Evolutionary conservation across 192 early-diverging fungal genomes (phyloP).

Genomic region (Mortierella claussenii): DNA sequence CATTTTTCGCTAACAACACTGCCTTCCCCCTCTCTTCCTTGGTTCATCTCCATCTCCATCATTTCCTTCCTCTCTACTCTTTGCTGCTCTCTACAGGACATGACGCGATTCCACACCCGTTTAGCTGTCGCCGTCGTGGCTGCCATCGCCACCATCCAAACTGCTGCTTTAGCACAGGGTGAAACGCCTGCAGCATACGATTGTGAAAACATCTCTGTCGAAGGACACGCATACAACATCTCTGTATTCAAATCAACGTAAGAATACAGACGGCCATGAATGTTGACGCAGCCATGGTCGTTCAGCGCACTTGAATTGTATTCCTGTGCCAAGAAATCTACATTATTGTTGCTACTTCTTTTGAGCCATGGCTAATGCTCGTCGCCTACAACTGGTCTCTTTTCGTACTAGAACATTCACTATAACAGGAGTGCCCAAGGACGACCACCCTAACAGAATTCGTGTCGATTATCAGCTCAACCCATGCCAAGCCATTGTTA

Average conservation of each 20-base stretch:
- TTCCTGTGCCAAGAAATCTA: no score
- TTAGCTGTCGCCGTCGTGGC: slow-evolving; percentile 6
- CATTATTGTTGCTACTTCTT: neutral
- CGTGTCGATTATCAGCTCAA: slow-evolving; percentile 40
- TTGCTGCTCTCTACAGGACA: neutral
- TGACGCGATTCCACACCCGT: slow-evolving; percentile 8
- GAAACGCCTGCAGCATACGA: slow-evolving; percentile 17
- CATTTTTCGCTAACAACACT: no score
- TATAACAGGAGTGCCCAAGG: slow-evolving; percentile 17
- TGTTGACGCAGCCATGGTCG: no score
- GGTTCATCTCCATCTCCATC: neutral
- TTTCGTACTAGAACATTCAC: slow-evolving; percentile 30
- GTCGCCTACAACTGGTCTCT: no score
- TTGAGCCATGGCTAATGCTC: neutral
- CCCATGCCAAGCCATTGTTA: slow-evolving; percentile 36
- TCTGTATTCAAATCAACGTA: slow-evolving; percentile 38
- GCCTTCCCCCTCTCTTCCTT: no score
- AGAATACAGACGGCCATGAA: neutral
- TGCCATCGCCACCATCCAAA: slow-evolving; percentile 3
- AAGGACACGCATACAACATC: slow-evolving; percentile 25
- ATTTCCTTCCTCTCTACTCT: neutral
- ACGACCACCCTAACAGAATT: slow-evolving; percentile 16
- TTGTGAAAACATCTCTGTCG: slow-evolving; percentile 21
- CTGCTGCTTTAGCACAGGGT: slow-evolving; percentile 8
- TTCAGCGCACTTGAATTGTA: no score